Evolutionary conservation across 441 rosid species (phyloP).

Genomic region (Macaranga tanarius): DNA sequence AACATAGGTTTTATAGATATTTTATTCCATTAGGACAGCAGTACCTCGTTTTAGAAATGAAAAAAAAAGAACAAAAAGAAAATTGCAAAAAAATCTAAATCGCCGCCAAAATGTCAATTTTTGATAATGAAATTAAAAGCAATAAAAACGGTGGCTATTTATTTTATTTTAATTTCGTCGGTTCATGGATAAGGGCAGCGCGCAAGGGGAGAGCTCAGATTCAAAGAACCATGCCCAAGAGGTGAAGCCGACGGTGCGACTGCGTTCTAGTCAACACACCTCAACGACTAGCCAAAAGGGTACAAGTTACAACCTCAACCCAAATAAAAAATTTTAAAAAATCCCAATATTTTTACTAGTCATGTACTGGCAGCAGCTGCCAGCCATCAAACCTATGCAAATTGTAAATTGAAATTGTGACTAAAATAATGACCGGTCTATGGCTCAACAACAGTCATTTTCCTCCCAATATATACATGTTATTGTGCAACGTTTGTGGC

Average conservation of each 20-base stretch:
- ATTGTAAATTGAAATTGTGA: background rate
- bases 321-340: background rate
- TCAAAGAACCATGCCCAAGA: conserved; percentile 9
- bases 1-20: no score
- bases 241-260: conserved; percentile 28
- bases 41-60: no score
- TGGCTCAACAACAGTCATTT: background rate
- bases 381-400: conserved; percentile 5
- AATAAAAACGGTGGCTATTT: background rate
- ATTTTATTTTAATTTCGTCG: conserved; percentile 8
- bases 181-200: conserved; percentile 14
- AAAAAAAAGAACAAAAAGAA: no score
- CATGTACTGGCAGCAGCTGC: conserved; percentile 1
- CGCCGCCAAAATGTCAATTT: conserved; percentile 22
- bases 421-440: background rate
- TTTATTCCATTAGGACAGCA: no score
- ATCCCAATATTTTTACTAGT: no score
- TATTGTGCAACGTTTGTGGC: background rate
- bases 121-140: background rate
- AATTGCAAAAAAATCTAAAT: conserved; percentile 11
- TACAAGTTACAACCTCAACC: background rate
- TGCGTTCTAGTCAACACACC: conserved; percentile 9
- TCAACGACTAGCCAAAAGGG: background rate
- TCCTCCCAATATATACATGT: background rate
- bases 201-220: conserved; percentile 4